Evolutionary conservation across 1,284 basidiomycete genomes (phyloP).

Genomic region (Sanghuangporus weigelae): DNA sequence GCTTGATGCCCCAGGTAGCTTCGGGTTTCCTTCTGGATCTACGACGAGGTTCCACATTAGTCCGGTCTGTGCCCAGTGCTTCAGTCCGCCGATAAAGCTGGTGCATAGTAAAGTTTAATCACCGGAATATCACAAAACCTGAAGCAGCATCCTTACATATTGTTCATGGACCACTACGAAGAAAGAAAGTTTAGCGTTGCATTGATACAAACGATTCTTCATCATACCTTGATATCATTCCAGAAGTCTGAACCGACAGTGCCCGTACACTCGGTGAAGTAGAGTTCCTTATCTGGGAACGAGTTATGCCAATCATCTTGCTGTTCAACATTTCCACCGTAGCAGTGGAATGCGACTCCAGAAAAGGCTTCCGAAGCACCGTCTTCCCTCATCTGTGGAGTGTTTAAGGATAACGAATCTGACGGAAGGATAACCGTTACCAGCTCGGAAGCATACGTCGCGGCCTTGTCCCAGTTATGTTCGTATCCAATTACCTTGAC

Average conservation of each 20-base stretch:
- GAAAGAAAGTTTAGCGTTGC: too few species aligned
- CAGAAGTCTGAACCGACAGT: constrained; percentile 24
- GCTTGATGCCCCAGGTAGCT: constrained; percentile 58
- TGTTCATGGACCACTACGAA: constrained; percentile 3
- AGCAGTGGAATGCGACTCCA: constrained; percentile 27
- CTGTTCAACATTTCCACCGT: constrained; percentile 20
- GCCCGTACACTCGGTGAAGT: constrained; percentile 27
- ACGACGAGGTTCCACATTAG: constrained; percentile 75
- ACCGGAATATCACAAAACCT: neutral
- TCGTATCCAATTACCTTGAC: constrained; percentile 45
- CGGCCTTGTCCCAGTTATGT: constrained; percentile 47
- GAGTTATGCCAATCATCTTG: constrained; percentile 22
- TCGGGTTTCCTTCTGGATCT: constrained; percentile 55
- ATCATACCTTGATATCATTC: constrained; percentile 21
- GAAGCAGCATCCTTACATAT: neutral
- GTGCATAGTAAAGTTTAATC: constrained; percentile 24
- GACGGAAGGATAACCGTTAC: constrained; percentile 26
- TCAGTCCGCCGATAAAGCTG: constrained; percentile 32
- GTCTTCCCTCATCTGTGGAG: constrained; percentile 7
- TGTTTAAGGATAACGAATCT: neutral
- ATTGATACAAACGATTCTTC: neutral
- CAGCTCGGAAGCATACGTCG: constrained; percentile 41
- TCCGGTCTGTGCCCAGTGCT: constrained; percentile 43
- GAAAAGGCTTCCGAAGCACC: constrained; percentile 19
- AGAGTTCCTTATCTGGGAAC: constrained; percentile 22